Conservation (phyloP, 176 grass and related monocot species). For the Rhynchospora tenuis region DNA sequence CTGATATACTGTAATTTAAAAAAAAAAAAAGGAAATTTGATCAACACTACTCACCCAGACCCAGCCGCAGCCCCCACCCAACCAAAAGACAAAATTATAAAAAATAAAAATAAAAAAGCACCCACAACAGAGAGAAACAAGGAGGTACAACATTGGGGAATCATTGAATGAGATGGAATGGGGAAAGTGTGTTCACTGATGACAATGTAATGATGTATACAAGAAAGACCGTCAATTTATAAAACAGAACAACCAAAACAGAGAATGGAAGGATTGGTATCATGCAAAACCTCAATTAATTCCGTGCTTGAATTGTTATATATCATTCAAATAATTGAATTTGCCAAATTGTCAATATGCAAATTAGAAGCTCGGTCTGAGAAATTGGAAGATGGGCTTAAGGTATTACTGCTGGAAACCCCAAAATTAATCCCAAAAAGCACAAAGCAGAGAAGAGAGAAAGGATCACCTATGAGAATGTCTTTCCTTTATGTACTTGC, state of each 20-base stretch:
- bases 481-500: background rate
- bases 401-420: background rate
- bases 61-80: no score
- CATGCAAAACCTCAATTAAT: background rate
- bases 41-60: background rate
- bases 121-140: background rate
- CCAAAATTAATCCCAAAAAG: background rate
- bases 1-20: constrained; percentile 35
- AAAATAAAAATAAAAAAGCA: no score
- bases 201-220: background rate
- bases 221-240: background rate
- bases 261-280: background rate
- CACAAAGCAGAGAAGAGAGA: background rate
- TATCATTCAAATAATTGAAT: background rate
- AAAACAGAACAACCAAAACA: background rate
- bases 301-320: background rate
- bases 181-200: background rate
- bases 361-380: background rate
- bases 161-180: background rate
- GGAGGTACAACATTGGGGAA: background rate
- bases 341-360: background rate
- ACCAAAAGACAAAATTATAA: no score
- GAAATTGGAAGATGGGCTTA: background rate
- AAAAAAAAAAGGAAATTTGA: background rate
- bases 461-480: constrained; percentile 27